Base-by-base conservation (phyloP, 2,329 filamentous ascomycete species). In the Coniosporium tulheliwenetii region DNA sequence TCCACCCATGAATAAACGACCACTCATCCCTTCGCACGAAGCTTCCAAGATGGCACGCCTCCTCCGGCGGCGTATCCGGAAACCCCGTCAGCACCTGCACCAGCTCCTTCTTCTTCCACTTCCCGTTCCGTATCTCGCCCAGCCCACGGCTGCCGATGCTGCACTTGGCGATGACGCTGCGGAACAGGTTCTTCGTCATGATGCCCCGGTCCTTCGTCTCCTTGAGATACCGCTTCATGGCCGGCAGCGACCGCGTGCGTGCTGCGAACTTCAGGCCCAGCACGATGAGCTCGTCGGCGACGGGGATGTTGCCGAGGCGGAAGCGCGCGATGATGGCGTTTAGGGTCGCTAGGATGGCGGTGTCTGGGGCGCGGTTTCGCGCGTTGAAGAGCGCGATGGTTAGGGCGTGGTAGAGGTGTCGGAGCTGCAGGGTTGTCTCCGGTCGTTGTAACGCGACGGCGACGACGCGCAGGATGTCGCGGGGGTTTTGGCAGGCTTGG, bases 71-170 rank as follows among this genome's bases (percentile, higher is more conserved):
- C 10, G 55, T 44, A 29, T 51, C 42, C 12, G 55, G 47, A 38
- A 59, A 60, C 1, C 58, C 58, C 5, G 48, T 50, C 12, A 60
- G 47, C 2, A 61, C 56, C 43, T 58, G 51, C 26, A 56, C 39
- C 7, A 61, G 49, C n/a, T 60, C 54, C 5, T 43, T 32, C 38
- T 50, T 45, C 34, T 44, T 47, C 58, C 58, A 61, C 9, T 55
- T 49, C 2, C 58, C 58, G 34, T 61, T 61, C 1, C 58, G 47
- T 13, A 61, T 58, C 44, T 60, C 58, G 16, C 58, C 58, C 12
- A 56, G 43, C 2, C 58, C 57, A 5, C 54, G 46, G 29, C 47
- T 43, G 0, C 58, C 57, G 39, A 61, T 57, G n/a, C 52, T 56
- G 45, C 50, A 60, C 39, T 61, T 61, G 8, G 58, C 58, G 36